Evolutionary conservation across 2,329 filamentous ascomycete genomes (phyloP).

Genomic region (Cordyceps javanica): DNA sequence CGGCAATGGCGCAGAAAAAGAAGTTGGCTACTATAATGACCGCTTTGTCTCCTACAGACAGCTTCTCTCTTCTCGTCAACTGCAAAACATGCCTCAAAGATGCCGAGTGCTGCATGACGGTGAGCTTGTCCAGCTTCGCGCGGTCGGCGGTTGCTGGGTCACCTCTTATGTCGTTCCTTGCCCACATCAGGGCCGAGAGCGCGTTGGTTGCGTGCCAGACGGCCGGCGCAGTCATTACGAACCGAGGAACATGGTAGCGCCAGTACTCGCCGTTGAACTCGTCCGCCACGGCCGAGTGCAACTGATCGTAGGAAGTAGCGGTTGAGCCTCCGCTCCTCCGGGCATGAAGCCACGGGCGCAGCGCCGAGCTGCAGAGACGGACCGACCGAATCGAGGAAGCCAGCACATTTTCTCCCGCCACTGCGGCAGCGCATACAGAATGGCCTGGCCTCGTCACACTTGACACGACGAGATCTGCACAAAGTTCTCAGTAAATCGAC

Average conservation of each 20-base stretch:
- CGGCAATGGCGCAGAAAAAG: background rate
- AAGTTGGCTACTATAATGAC: background rate
- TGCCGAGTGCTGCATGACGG: background rate
- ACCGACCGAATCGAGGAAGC: background rate
- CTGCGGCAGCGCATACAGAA: background rate
- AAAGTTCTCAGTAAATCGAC: background rate
- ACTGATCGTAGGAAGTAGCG: background rate
- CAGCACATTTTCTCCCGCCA: background rate
- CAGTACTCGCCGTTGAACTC: background rate
- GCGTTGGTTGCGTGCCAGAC: background rate
- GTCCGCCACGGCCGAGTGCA: background rate
- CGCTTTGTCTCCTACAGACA: background rate
- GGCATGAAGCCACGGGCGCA: background rate
- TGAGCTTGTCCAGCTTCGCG: background rate
- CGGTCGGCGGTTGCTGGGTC: background rate
- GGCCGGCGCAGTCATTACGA: background rate
- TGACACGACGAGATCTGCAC: background rate
- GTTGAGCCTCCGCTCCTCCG: background rate
- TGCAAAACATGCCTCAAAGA: background rate
- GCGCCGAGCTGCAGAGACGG: background rate
- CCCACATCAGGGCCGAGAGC: background rate
- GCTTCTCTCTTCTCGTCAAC: background rate
- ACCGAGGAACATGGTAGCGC: background rate
- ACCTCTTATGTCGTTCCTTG: background rate
- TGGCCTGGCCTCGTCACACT: background rate